Base-by-base conservation (phyloP, 73 alveolate species). In the Tetrahymena thermophila region DNA sequence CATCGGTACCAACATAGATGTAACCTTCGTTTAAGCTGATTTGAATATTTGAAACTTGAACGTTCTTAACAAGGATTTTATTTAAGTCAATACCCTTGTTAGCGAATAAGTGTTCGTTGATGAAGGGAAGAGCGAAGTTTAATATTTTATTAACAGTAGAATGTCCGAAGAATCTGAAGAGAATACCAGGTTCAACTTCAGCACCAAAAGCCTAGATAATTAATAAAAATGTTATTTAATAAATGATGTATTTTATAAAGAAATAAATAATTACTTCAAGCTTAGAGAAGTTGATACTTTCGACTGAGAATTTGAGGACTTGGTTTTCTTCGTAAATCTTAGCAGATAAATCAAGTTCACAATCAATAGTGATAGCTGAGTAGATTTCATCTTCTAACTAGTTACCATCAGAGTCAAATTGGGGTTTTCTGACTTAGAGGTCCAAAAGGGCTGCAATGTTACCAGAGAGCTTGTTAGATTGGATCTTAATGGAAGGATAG, bases 101-200 rank as follows among this genome's bases (percentile, higher is more conserved):
- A n/a, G 89, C 89, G 42, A 71, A 71, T n/a, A 71, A 31, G 89
- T 71, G 37, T 19, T 71, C 89, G 37, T 71, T 71, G 31, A 71
- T 17, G 89, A 71, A 71, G 89, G 89, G 89, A 71, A 71, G 3
- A 31, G 89, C 89, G 11, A 71, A n/a, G 17, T 71, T 71, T 71
- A 71, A 25, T 1, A 71, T n/a, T 23, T 17, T 71, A 34, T 71
- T 71, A 71, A 71, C 89, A 71, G 89, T 71, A 71, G 40, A 28
- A 31, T 71, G 89, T 28, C 89, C 89, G 17, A 71, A 71, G 89
- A 71, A 71, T 71, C 89, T 71, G 89, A 71, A 71, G 37, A 71
- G 89, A 21, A 71, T 71, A 71, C 89, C 89, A 71, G 89, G 89
- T 71, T 71, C 89, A 71, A 71, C 89, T 71, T 71, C 89, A 71